A percentile compares a stretch with the other conserved stretches of the same genome.
Evolutionary conservation across 169 alveolate species (phyloP).

Genomic region (Cryptosporidium bovis): DNA sequence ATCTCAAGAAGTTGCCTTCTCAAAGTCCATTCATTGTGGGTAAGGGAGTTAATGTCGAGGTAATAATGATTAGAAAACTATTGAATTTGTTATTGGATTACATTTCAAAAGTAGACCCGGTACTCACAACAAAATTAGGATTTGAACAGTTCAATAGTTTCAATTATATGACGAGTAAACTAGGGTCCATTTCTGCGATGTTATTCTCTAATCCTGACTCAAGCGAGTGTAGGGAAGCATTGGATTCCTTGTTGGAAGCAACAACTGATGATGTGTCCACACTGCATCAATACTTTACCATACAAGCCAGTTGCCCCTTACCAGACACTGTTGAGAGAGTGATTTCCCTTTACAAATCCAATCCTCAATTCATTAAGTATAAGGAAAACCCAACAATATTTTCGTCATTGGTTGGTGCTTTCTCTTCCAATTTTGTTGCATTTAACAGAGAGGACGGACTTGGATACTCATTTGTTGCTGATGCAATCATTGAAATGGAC

Average conservation of each 20-base stretch:
- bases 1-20: slow-evolving; percentile 25
- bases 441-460: slow-evolving; percentile 83
- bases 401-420: slow-evolving; percentile 77
- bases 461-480: slow-evolving; percentile 86
- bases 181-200: slow-evolving; percentile 64
- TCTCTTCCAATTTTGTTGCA: slow-evolving; percentile 81
- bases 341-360: slow-evolving; percentile 15
- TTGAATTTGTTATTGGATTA: slow-evolving; percentile 47
- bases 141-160: slow-evolving; percentile 30
- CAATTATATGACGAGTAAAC: slow-evolving; percentile 38
- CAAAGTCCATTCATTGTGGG: slow-evolving; percentile 60
- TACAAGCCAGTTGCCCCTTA: slow-evolving; percentile 29
- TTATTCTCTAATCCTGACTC: slow-evolving; percentile 22
- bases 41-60: slow-evolving; percentile 60
- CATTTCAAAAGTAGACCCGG: slow-evolving; percentile 21
- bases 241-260: slow-evolving; percentile 22
- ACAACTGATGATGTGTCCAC: slow-evolving; percentile 41
- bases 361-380: slow-evolving; percentile 47
- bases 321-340: slow-evolving; percentile 61
- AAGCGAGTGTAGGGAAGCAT: slow-evolving; percentile 22
- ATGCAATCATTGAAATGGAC: slow-evolving; percentile 82
- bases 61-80: slow-evolving; percentile 43
- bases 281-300: slow-evolving; percentile 18
- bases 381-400: slow-evolving; percentile 43
- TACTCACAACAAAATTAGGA: slow-evolving; percentile 35